Conservation (phyloP, 2,329 filamentous ascomycete species). For the Nemania bipapillata region DNA sequence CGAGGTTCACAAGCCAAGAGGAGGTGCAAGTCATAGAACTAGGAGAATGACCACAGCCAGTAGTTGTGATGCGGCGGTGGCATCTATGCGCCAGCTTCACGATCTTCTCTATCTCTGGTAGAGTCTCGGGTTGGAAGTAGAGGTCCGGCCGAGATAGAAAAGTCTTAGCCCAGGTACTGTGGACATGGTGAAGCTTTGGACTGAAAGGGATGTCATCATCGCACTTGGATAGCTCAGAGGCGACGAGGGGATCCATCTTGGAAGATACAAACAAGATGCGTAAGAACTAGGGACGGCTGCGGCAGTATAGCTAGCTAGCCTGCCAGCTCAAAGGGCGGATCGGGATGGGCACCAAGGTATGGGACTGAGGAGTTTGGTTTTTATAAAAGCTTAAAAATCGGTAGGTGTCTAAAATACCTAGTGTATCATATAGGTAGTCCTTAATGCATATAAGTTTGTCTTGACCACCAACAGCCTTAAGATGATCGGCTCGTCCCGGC, state of each 20-base stretch:
- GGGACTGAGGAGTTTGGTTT: neutral
- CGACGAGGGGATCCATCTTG: slow-evolving; percentile 47
- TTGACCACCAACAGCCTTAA: neutral
- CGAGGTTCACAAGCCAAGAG: slow-evolving; percentile 93
- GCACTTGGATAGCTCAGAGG: slow-evolving; percentile 43
- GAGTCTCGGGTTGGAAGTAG: slow-evolving; percentile 83
- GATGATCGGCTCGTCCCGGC: neutral
- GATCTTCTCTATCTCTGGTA: slow-evolving; percentile 84
- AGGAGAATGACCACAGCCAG: slow-evolving; percentile 93
- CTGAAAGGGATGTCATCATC: slow-evolving; percentile 74
- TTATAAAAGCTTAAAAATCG: slow-evolving; percentile 3
- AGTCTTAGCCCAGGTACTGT: slow-evolving; percentile 94
- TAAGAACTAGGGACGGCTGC: neutral
- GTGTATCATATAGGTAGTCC: neutral
- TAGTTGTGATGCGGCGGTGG: slow-evolving; percentile 81
- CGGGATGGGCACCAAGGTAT: neutral
- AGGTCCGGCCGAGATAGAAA: slow-evolving; percentile 90
- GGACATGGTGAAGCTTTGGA: slow-evolving; percentile 75
- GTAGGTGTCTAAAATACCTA: too few relatives aligned
- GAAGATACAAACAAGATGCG: neutral
- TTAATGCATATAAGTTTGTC: neutral
- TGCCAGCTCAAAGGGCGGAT: too few relatives aligned
- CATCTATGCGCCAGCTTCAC: slow-evolving; percentile 83
- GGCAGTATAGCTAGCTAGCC: neutral
- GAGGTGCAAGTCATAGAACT: slow-evolving; percentile 92